Base-by-base conservation (phyloP, 179 eudicot genomes). In the Silene coronaria region DNA sequence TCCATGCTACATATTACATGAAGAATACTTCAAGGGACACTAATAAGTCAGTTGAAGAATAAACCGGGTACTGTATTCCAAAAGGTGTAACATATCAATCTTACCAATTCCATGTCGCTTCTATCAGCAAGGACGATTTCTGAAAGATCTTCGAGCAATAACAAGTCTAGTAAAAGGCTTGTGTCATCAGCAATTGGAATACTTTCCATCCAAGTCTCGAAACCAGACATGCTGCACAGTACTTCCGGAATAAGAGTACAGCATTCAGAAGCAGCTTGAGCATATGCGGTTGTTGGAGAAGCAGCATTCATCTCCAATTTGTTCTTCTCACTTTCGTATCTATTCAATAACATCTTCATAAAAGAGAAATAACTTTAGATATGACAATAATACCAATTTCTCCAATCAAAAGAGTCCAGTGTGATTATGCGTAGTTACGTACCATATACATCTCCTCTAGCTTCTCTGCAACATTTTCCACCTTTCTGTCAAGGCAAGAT, bases 371-470 rank as follows among this genome's bases (percentile, higher is more conserved):
- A 30, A 48, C 19, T 45, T 74, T 67, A 65, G 36, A 66, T 17
- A 73, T 28, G 22, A n/a, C 6, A 53, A 65, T 19, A 24, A 69
- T 57, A 67, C 11, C 42, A 26, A 71, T 45, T 32, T 57, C 24
- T 28, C 6, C 19, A 1, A 1, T 16, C 11, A 53, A 28, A 26
- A 72, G n/a, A 12, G 57, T 42, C 48, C 13, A 22, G 14, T n/a
- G 1, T 26, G 62, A 38, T 61, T 38, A 23, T 68, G 55, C 34
- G 71, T 36, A 6, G 45, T 7, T 38, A 2, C 45, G 2, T 67
- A 91, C 98, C 98, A 87, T 87, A 84, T 92, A 78, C 84, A 95
- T 89, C 78, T 92, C 93, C 70, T 89, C 91, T 72, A 95, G 74
- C 77, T 86, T 83, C 78, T 84, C 80, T 27, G 80, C 67, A 63